Percentiles rank a stretch among this genome's conserved stretches.
Evolutionary conservation across 306 rosid genomes (phyloP).

Genomic region (Cicer chorassanicum): DNA sequence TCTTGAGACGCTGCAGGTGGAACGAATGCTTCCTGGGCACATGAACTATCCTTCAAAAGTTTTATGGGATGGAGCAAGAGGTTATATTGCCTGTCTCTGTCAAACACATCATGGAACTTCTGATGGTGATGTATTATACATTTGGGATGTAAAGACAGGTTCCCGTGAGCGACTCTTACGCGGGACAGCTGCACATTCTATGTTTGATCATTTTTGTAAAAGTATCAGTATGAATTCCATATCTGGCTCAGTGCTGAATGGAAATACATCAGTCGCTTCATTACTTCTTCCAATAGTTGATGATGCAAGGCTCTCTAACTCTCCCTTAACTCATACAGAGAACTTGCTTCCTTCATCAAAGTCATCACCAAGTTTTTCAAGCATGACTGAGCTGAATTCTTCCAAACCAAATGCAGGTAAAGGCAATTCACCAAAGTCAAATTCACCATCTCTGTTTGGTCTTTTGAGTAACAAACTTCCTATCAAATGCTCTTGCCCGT

Average conservation of each 20-base stretch:
- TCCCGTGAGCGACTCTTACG: conserved; percentile 83
- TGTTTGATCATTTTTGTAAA: conserved; percentile 92
- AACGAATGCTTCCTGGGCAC: conserved; percentile 96
- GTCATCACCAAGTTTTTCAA: conserved; percentile 57
- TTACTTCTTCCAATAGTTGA: conserved; percentile 75
- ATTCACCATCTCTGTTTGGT: conserved; percentile 44
- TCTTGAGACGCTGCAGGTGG: conserved; percentile 85
- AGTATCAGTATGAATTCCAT: conserved; percentile 69
- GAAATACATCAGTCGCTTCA: conserved; percentile 88
- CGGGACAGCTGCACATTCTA: conserved; percentile 89
- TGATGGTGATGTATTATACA: conserved; percentile 74
- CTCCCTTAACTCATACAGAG: conserved; percentile 52
- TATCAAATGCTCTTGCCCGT: conserved; percentile 80
- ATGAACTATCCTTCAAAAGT: conserved; percentile 83
- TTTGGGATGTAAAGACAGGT: conserved; percentile 96
- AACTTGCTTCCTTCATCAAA: conserved; percentile 55
- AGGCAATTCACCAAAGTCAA: conserved; percentile 49
- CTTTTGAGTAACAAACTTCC: conserved; percentile 65
- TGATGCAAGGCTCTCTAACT: conserved; percentile 66
- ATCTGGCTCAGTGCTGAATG: conserved; percentile 74
- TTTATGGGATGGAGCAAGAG: conserved; percentile 93
- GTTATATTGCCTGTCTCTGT: conserved; percentile 87
- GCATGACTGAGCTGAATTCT: conserved; percentile 51
- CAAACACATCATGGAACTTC: conserved; percentile 65
- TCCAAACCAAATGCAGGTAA: conserved; percentile 56